A percentile compares a stretch with the other conserved stretches of the same genome.
These are phyloP conservation scores for Pseudocercospora musae DNA, from an alignment of 2,329 filamentous ascomycete genomes.

Conservation along the genomic window DNA sequence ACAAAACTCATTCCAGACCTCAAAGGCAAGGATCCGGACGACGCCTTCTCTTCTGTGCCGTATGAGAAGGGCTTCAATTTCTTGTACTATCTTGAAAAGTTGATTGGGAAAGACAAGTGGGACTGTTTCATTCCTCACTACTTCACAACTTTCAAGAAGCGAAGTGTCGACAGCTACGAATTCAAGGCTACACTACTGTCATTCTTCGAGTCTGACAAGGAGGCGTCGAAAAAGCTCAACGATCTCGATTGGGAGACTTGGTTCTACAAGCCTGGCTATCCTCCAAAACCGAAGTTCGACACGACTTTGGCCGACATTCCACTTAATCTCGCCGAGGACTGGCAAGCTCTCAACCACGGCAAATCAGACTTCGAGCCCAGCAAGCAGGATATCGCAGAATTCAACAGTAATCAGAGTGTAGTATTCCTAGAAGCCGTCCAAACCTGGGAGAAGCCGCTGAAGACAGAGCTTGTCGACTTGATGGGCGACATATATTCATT, in stretches of 20 bases:
- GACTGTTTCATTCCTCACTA: slow-evolving; percentile 96
- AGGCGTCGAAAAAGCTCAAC: slow-evolving; percentile 60
- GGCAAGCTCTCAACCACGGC: slow-evolving; percentile 56
- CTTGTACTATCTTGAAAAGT: slow-evolving; percentile 81
- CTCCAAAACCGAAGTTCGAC: slow-evolving; percentile 87
- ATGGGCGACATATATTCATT: slow-evolving; percentile 76
- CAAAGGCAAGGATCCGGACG: slow-evolving; percentile 88
- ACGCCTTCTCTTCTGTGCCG: slow-evolving; percentile 86
- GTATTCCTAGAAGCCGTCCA: slow-evolving; percentile 85
- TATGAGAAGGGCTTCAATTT: slow-evolving; percentile 98
- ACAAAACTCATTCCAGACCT: slow-evolving; percentile 87
- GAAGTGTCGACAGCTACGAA: slow-evolving; percentile 88
- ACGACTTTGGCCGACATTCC: slow-evolving; percentile 82
- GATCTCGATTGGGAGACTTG: slow-evolving; percentile 84
- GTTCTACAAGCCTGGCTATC: slow-evolving; percentile 85
- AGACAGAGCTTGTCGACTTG: slow-evolving; percentile 61
- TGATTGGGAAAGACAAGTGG: slow-evolving; percentile 82
- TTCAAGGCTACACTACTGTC: slow-evolving; percentile 85
- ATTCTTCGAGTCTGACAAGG: slow-evolving; percentile 72
- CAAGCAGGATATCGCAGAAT: slow-evolving; percentile 65
- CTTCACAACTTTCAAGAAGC: slow-evolving; percentile 78
- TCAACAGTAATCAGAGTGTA: slow-evolving; percentile 83
- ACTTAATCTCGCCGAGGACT: slow-evolving; percentile 77
- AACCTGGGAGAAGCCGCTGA: slow-evolving; percentile 62
- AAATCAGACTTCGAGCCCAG: slow-evolving; percentile 56